phyloP scores from a whole-genome alignment of 2,329 filamentous ascomycete species.

The Beauveria asiatica region DNA sequence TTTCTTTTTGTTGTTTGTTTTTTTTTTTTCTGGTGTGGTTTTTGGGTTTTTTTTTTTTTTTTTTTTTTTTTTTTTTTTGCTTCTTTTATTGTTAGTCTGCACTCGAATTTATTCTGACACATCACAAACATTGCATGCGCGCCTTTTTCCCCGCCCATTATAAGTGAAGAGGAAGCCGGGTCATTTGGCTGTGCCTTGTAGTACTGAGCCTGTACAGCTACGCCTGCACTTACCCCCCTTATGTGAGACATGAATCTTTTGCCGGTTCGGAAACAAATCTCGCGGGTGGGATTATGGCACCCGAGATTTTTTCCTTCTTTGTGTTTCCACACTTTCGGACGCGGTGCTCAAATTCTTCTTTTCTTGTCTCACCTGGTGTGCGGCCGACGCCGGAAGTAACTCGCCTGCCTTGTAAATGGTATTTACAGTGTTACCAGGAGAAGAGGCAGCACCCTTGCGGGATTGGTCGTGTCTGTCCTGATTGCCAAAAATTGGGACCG shows the following conservation, averaged over 20 bases:
- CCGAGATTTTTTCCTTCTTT: neutral
- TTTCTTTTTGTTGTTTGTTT: too few species aligned
- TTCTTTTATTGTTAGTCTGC: slow-evolving; percentile 11
- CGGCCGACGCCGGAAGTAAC: neutral
- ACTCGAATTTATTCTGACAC: slow-evolving; percentile 12
- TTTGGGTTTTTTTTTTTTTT: too few species aligned
- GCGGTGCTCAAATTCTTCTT: neutral
- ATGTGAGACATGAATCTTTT: slow-evolving; percentile 7
- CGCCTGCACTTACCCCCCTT: neutral
- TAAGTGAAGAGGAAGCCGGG: neutral
- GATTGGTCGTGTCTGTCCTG: neutral
- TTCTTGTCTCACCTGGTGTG: neutral
- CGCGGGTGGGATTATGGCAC: neutral
- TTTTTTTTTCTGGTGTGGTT: too few species aligned
- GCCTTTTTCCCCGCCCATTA: neutral
- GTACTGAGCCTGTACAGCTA: too few species aligned
- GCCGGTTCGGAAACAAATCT: neutral
- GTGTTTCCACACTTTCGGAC: neutral
- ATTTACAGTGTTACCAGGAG: neutral
- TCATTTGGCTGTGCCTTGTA: neutral
- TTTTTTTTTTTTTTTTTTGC: slow-evolving; percentile 14
- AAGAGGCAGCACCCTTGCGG: neutral
- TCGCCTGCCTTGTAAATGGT: too few species aligned
- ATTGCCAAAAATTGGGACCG: neutral
- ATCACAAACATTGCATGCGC: slow-evolving; percentile 1